Evolutionary conservation across 2,329 filamentous ascomycete genomes (phyloP), one percentile per base, ranked within the genome.

Genomic region (Trichoderma semiorbis): DNA sequence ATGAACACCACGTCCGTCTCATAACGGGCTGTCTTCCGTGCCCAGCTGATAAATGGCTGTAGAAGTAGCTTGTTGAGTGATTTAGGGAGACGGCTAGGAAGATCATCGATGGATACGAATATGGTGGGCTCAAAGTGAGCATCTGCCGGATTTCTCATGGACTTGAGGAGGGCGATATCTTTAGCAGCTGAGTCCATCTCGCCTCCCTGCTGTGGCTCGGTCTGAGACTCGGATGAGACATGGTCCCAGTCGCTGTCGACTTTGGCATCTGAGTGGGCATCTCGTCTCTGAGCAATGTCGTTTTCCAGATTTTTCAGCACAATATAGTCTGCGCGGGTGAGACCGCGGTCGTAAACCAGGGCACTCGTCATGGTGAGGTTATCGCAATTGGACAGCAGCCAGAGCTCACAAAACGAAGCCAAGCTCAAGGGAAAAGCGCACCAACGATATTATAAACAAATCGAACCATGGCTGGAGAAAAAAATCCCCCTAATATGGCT

Each of bases 1-100:
- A 95, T 80, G 85, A 95, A 93, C 61, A 94, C 88, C 21, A 95
- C 91, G 78, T 95, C 93, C 1, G 91, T 92, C 70, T 89, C 85
- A 72, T 88, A 83, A 16, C 92, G 90, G 11, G 92, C 90, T 26
- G 91, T 79, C 3, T 78, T 80, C 55, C 83, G 84, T 1, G 88
- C 91, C 77, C 85, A 81, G 16, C 81, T 79, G 62, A 90, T 82
- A 78, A 93, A 93, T 0, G 90, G 88, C 53, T 85, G 82, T 21
- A 93, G 81, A 2, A 91, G 30, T 73, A 85, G 84, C 53, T 81
- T 80, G 77, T 87, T 81, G 60, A 88, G 72, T 6, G 82, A 79
- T 1, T 77, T 77, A 14, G 81, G 79, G 18, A 83, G 74, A 67
- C 79, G 80, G 34, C 83, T 67, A 21, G 80, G 78, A 32, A 76